phyloP scores from a whole-genome alignment of 208 protist species.

The Hexamita inflata region DNA sequence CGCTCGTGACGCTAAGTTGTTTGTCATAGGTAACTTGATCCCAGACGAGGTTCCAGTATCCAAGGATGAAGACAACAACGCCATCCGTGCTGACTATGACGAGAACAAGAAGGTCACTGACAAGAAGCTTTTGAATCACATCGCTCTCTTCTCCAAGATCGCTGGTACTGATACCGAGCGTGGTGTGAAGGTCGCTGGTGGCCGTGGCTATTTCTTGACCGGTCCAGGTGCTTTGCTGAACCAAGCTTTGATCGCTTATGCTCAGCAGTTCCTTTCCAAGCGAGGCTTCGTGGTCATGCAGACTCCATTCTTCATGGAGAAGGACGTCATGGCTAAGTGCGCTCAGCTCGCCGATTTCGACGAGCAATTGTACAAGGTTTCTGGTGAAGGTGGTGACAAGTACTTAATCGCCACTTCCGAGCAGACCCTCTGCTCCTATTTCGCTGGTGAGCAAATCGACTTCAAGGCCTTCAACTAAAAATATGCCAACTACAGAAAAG shows the following conservation, averaged over 20 bases:
- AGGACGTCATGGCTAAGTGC: slow-evolving; percentile 80
- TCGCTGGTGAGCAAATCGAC: slow-evolving; percentile 74
- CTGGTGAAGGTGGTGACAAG: slow-evolving; percentile 86
- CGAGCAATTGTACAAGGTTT: slow-evolving; percentile 81
- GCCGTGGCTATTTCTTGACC: slow-evolving; percentile 90
- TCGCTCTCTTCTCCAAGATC: slow-evolving; percentile 10
- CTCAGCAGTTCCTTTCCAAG: slow-evolving; percentile 71
- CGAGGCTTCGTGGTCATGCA: slow-evolving; percentile 76
- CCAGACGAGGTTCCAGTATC: not conserved
- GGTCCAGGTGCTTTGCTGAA: slow-evolving; percentile 84
- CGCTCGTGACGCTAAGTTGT: slow-evolving; percentile 1
- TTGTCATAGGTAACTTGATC: slow-evolving; percentile 19
- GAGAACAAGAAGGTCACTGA: not conserved
- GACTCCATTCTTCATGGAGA: slow-evolving; percentile 97
- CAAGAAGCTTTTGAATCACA: slow-evolving; percentile 12
- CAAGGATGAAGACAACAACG: slow-evolving; percentile 27
- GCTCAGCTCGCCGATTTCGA: slow-evolving; percentile 95
- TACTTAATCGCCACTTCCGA: slow-evolving; percentile 99
- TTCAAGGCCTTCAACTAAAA: no score
- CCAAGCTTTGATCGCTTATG: slow-evolving; percentile 86
- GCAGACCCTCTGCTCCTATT: slow-evolving; percentile 89
- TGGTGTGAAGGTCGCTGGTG: slow-evolving; percentile 63
- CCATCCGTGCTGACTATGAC: not conserved
- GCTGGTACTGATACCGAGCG: slow-evolving; percentile 11
- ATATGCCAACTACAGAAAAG: no score